Evolutionary conservation across 345 rosid species (phyloP), one percentile per base, ranked within the genome.

Genomic region (Salix arbutifolia): DNA sequence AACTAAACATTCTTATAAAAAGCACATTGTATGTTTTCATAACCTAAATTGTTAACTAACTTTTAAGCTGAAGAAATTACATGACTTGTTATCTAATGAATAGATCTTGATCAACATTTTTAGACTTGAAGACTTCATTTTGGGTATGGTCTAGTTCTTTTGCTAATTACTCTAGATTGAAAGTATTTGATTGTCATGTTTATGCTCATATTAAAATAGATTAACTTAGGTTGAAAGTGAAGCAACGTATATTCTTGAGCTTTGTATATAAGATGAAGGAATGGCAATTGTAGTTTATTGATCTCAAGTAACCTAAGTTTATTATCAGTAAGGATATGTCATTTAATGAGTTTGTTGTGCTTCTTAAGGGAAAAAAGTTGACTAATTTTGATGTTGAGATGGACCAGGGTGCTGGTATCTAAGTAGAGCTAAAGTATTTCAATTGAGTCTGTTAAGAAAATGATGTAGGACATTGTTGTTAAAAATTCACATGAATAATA

Each of bases 331-430:
- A 1, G 8, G 11, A 38, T 38, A 2, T 38, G 11, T 1, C 42
- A 1, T 7, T 38, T 38, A 9, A 38, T 38, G 11, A 38, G 11
- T 38, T 2, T 38, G 2, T 1, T 38, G 10, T 38, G 10, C 5
- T 8, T 38, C 2, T 2, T 0, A 38, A 38, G 42, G 11, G 8
- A 38, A 0, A 38, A 0, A 0, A 38, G 42, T 38, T 2, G 10
- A 38, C 42, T 38, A 0, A 9, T 38, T 2, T 38, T 0, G 5
- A 1, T 18, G 0, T 53, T 19, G 10, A 8, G 19, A 53, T n/a
- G 23, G 16, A 19, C 23, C 16, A n/a, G 8, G 25, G 9, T 53
- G 16, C 23, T n/a, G 4, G 61, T 0, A n/a, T 16, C 0, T 6
- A 53, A 9, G 19, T 53, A 2, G 3, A 53, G 19, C 61, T 53